Base-by-base conservation (phyloP, 306 rosid genomes). In the Begonia masoniana region DNA sequence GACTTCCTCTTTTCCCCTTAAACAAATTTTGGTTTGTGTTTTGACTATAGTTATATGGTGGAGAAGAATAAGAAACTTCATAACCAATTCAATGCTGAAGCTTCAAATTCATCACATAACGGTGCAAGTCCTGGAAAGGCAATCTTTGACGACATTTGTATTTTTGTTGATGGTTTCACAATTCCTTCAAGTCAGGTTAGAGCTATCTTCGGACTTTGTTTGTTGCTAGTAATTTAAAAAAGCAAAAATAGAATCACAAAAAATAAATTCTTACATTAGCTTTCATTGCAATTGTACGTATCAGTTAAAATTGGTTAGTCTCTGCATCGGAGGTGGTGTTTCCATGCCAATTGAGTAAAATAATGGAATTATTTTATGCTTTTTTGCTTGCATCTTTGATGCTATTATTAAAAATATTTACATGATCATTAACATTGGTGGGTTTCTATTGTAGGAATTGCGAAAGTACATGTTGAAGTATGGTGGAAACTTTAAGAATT, bases 161-260 rank as follows among this genome's bases (percentile, higher is more conserved):
- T 83, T 52, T 89, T 89, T 63, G 95, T 80, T 21, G 97, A 85
- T 57, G 97, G 97, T 66, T 85, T 82, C 75, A 89, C 97, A 4
- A 68, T 78, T 68, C 97, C 97, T 59, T 77, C 95, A 50, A 80
- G 71, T 54, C 94, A 80, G 95, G 97, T 85, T 12, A 59, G 15
- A 57, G 36, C 11, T 55, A 52, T 59, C 49, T 45, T 9, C 7
- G 9, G 49, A 45, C 4, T 11, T 45, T 45, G 13, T 45, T 45
- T 45, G 15, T 45, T 45, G 13, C 49, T 45, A 10, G 49, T 10
- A 31, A 31, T 31, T 5, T 5, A 45, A n/a, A 45, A 6, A 45
- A 45, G 14, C 6, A 6, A 45, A 10, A 5, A 45, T 10, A 45
- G 49, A 45, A 45, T 45, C 15, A n/a, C 15, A 45, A 45, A n/a